Base-by-base conservation (phyloP, 345 rosid species). In the Salix viminalis region DNA sequence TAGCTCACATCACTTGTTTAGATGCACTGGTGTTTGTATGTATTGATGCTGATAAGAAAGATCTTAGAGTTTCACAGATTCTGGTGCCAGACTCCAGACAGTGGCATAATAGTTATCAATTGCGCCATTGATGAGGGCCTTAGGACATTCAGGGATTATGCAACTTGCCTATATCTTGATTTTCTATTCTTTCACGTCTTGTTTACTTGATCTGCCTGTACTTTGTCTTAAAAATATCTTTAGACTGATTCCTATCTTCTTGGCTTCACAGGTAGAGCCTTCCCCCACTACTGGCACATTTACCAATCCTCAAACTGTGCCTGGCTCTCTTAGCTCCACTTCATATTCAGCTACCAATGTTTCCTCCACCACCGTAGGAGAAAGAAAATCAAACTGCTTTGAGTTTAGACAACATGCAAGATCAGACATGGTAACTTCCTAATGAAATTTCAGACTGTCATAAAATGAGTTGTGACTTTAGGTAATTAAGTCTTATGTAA, bases 281-380 rank as follows among this genome's bases (percentile, higher is more conserved):
- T 96, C 98, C 66, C 99, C 98, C 71, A 92, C 99, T 66, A 91
- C 97, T 10, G 99, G 99, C 65, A 90, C 98, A 71, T 84, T 96
- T 76, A 65, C 81, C 52, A 92, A 93, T 81, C 90, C 90, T 84
- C 94, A 82, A 65, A 69, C 84, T 30, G 60, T 79, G 69, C 90
- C 84, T 54, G 86, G 80, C 18, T 74, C 83, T 79, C 34, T 71
- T 65, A 73, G 83, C 65, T 85, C 88, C 30, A 80, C 74, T 80
- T 70, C 88, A 56, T 82, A 80, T 83, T 72, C 86, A 10, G 87
- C 80, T 26, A 80, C 80, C 37, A 37, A 80, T 76, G 82, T 79
- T 77, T 82, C 86, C 54, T 87, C 87, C 73, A 80, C 78, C 79
- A 69, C 85, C 61, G 83, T 81, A 61, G 85, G 84, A 11, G 92